Evolutionary conservation across 2,329 filamentous ascomycete genomes (phyloP).

Genomic region (Lasiodiplodia gonubiensis): DNA sequence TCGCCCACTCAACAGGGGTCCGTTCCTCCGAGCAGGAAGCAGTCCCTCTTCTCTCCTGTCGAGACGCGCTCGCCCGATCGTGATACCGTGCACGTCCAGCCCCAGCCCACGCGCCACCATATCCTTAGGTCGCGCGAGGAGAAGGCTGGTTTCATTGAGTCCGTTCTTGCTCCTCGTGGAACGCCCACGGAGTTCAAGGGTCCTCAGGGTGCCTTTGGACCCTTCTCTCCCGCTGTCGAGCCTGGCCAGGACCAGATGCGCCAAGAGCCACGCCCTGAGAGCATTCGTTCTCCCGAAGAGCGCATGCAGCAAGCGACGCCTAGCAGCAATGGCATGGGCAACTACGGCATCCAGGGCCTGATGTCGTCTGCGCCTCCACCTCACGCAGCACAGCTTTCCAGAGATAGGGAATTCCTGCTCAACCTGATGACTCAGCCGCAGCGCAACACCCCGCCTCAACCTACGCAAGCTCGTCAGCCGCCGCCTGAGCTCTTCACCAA

Average conservation of each 20-base stretch:
- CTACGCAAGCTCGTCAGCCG: slow-evolving; percentile 30
- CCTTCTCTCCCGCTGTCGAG: slow-evolving; percentile 43
- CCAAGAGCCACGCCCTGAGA: slow-evolving; percentile 13
- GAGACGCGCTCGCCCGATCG: slow-evolving; percentile 23
- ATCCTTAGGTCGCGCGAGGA: slow-evolving; percentile 42
- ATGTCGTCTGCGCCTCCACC: slow-evolving; percentile 5
- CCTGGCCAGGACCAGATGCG: slow-evolving; percentile 40
- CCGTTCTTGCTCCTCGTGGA: slow-evolving; percentile 42
- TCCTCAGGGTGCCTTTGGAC: slow-evolving; percentile 42
- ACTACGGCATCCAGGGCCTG: slow-evolving; percentile 24
- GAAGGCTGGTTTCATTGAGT: slow-evolving; percentile 42
- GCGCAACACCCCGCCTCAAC: slow-evolving; percentile 44
- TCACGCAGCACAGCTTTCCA: slow-evolving; percentile 51
- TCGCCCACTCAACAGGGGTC: slow-evolving; percentile 27
- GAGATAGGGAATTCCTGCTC: slow-evolving; percentile 83
- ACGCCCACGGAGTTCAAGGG: slow-evolving; percentile 39
- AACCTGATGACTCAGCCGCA: slow-evolving; percentile 68
- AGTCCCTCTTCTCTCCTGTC: slow-evolving; percentile 10
- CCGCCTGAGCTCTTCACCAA: slow-evolving; percentile 37
- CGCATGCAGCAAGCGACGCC: slow-evolving; percentile 11
- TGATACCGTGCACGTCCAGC: slow-evolving; percentile 25
- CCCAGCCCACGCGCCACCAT: slow-evolving; percentile 33
- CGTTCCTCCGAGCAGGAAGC: slow-evolving; percentile 10
- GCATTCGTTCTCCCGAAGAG: slow-evolving; percentile 23
- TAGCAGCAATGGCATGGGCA: slow-evolving; percentile 18